Conservation (phyloP, 306 rosid species). For the Citrullus colocynthis region DNA sequence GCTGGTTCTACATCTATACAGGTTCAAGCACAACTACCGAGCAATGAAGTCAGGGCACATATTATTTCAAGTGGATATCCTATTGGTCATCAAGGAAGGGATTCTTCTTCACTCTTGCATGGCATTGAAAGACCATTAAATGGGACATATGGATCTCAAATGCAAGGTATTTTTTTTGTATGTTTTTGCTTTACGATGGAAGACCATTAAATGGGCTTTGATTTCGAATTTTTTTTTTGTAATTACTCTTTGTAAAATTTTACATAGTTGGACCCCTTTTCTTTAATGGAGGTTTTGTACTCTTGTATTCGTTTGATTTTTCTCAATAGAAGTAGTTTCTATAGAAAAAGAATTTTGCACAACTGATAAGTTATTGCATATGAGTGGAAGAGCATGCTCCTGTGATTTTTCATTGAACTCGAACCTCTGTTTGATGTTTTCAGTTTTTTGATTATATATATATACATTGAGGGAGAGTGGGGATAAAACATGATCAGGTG, state of each 20-base stretch:
- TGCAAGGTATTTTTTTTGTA: constrained; percentile 38
- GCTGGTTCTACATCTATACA: constrained; percentile 38
- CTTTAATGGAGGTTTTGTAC: no score
- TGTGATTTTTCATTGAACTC: not conserved
- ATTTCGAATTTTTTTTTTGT: no score
- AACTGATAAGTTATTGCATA: not conserved
- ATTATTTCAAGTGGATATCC: constrained; percentile 47
- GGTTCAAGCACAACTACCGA: constrained; percentile 25
- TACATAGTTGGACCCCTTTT: no score
- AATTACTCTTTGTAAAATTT: no score
- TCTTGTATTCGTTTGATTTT: no score
- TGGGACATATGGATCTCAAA: constrained; percentile 50
- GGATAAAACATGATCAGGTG: not conserved
- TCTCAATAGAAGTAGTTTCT: no score
- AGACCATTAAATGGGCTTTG: not conserved
- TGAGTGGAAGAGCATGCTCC: not conserved
- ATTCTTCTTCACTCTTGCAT: constrained; percentile 40
- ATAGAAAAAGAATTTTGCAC: no score
- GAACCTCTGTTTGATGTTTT: not conserved
- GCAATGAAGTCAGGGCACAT: constrained; percentile 42
- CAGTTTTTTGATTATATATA: not conserved
- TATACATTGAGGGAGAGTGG: not conserved
- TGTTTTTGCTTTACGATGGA: not conserved
- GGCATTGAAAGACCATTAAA: constrained; percentile 50
- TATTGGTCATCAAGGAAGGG: constrained; percentile 58